Base-by-base conservation (phyloP, 2,329 filamentous ascomycete species). In the Fusarium nygamai region DNA sequence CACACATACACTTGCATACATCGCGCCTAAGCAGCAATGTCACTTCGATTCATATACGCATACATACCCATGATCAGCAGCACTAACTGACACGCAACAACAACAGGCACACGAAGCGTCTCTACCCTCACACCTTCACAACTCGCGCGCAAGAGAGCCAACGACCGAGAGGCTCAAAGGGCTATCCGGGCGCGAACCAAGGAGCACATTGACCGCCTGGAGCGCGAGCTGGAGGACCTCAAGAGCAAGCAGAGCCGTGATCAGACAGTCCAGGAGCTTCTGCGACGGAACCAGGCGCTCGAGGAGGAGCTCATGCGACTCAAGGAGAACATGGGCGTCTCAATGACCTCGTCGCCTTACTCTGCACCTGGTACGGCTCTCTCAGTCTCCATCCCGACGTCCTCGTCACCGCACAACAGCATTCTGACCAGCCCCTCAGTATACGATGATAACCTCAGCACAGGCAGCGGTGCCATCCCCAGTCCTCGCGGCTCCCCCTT, bases 101-200 rank as follows among this genome's bases (percentile, higher is more conserved):
- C 27, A 31, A 41, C 56, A 88, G 89, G 88, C 54, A 89, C 92
- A 67, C 90, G 94, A 75, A 95, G 93, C 73, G 95, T 97, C 64
- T 94, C 94, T 73, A 96, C 93, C 79, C 88, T 98, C 80, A 97
- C 94, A 17, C 93, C 94, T 11, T 93, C 95, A 71, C 95, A 98
- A 83, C 89, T 98, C 67, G 94, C 93, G 36, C 93, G 95, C 82
- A 98, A 98, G 86, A 89, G 95, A 73, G 94, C 94, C 79, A 98
- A 98, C 85, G 95, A 98, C 82, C 90, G 95, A 71, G 94, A 97
- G 83, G 95, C 95, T 47, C 95, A 98, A 84, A 90, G 95, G 57
- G 94, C 93, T 47, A 97, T 97, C 73, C 88, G 95, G 57, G 93
- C 95, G 82, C 89, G 95, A 77, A 97, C 95, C 44, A 96, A 95